These are phyloP conservation scores for Lasiodiplodia hormozganensis DNA, from an alignment of 2,329 filamentous ascomycete genomes.

Conservation along the genomic window DNA sequence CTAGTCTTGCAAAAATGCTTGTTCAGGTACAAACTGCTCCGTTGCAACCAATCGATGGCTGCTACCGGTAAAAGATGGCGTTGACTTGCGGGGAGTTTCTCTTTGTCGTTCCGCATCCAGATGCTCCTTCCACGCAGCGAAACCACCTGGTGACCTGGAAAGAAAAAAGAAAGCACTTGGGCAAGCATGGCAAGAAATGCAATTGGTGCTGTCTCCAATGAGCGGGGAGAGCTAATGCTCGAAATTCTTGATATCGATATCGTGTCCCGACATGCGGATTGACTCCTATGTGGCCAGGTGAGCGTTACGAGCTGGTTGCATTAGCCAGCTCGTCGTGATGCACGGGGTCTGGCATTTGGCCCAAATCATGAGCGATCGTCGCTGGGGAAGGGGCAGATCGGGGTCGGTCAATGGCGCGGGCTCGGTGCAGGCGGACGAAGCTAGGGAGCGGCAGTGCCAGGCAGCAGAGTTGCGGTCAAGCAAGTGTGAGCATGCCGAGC, in stretches of 20 bases:
- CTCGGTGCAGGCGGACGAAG: background rate
- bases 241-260: background rate
- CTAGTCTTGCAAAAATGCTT: background rate
- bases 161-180: background rate
- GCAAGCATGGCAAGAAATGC: background rate
- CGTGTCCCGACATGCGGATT: background rate
- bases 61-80: background rate
- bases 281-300: background rate
- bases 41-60: background rate
- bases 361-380: background rate
- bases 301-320: background rate
- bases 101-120: slow-evolving; percentile 8
- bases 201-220: background rate
- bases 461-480: slow-evolving; percentile 16
- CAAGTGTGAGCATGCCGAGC: too few relatives aligned
- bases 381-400: background rate
- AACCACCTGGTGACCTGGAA: background rate
- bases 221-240: too few relatives aligned
- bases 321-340: background rate
- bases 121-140: background rate
- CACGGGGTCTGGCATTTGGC: background rate
- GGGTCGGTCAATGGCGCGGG: background rate
- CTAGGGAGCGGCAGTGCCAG: background rate
- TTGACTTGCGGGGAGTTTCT: background rate
- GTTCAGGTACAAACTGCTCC: background rate